Conservation (phyloP, 768 basidiomycete species). For the Panellus pusillus region DNA sequence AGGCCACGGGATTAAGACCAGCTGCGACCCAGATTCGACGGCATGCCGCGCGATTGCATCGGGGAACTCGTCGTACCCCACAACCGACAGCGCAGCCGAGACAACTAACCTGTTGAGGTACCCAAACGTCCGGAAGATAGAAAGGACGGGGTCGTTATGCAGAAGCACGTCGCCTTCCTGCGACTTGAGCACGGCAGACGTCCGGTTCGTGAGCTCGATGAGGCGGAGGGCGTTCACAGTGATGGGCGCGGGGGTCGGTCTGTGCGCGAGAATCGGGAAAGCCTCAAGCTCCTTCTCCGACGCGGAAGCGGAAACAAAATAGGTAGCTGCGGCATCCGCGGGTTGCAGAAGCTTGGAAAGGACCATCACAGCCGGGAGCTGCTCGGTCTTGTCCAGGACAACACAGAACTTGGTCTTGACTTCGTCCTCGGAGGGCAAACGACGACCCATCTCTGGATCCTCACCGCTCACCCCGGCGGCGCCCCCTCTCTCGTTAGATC, state of each 20-base stretch:
- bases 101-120: slow-evolving; percentile 67
- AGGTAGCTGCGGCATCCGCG: slow-evolving; percentile 9
- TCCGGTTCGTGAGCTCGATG: slow-evolving; percentile 86
- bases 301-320: neutral
- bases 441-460: slow-evolving; percentile 21
- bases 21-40: slow-evolving; percentile 54
- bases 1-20: slow-evolving; percentile 87
- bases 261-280: neutral
- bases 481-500: slow-evolving; percentile 33
- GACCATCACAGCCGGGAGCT: slow-evolving; percentile 81
- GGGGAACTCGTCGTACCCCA: slow-evolving; percentile 73
- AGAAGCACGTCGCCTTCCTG: slow-evolving; percentile 72
- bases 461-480: slow-evolving; percentile 17
- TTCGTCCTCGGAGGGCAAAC: slow-evolving; percentile 33
- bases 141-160: slow-evolving; percentile 68
- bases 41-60: slow-evolving; percentile 63
- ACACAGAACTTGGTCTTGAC: slow-evolving; percentile 64
- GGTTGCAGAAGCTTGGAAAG: slow-evolving; percentile 70
- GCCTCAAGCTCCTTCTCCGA: slow-evolving; percentile 34
- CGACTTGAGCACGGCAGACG: slow-evolving; percentile 83
- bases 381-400: slow-evolving; percentile 79
- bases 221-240: slow-evolving; percentile 80
- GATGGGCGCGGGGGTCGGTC: slow-evolving; percentile 25
- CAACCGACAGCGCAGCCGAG: slow-evolving; percentile 70
- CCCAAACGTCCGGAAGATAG: slow-evolving; percentile 77